phyloP scores from a whole-genome alignment of 2,329 filamentous ascomycete species.

The Penicillium sclerotigenum region DNA sequence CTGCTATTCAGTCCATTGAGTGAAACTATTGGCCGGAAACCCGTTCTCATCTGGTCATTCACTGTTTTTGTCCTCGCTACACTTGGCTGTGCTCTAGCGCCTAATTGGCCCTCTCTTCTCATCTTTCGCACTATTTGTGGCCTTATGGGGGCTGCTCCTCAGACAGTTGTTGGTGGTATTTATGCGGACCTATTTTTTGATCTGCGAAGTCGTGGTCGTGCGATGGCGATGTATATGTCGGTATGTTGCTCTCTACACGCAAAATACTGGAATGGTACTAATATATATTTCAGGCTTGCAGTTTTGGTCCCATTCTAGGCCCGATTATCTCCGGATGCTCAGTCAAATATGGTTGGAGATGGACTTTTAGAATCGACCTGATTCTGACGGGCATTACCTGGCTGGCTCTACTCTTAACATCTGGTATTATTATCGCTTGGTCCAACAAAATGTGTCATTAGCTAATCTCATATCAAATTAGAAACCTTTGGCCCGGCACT shows the following conservation, averaged over 20 bases:
- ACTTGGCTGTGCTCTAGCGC: conserved; percentile 43
- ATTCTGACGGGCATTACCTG: conserved; percentile 62
- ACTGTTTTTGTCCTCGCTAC: conserved; percentile 41
- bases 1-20: conserved; percentile 43
- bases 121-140: conserved; percentile 46
- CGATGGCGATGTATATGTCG: conserved; percentile 44
- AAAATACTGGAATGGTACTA: background rate
- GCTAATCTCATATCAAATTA: conserved; percentile 6
- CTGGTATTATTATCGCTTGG: conserved; percentile 29
- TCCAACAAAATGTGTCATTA: background rate
- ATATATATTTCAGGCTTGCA: conserved; percentile 28
- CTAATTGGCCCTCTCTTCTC: conserved; percentile 40
- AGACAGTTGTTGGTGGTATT: conserved; percentile 45
- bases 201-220: conserved; percentile 35
- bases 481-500: conserved; percentile 62
- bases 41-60: conserved; percentile 51
- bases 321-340: conserved; percentile 48
- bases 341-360: conserved; percentile 44
- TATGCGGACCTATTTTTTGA: conserved; percentile 47
- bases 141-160: conserved; percentile 41
- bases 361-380: conserved; percentile 57
- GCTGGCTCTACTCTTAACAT: conserved; percentile 60
- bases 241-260: conserved; percentile 16
- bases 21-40: conserved; percentile 41
- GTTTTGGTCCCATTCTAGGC: conserved; percentile 42